phyloP scores from a whole-genome alignment of 768 basidiomycete species.

The Termitomyces sp. region DNA sequence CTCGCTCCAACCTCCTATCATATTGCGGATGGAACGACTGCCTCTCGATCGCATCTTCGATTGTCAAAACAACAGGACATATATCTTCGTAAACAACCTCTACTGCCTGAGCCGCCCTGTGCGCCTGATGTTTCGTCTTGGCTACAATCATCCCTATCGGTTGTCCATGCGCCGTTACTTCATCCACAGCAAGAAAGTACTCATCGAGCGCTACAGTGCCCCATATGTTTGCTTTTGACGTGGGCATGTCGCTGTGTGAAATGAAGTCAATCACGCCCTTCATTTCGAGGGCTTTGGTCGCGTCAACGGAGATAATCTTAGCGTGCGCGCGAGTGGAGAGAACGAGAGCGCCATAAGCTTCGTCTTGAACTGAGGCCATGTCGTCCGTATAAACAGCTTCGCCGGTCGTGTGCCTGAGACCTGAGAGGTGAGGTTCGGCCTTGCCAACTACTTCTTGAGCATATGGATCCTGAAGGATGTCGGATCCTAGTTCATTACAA shows the following conservation, averaged over 20 bases:
- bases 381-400: constrained; percentile 14
- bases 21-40: constrained; percentile 8
- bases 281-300: constrained; percentile 9
- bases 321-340: constrained; percentile 10
- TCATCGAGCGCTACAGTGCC: constrained; percentile 11
- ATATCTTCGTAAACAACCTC: constrained; percentile 10
- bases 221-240: constrained; percentile 12
- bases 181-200: constrained; percentile 11
- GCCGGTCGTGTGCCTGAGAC: constrained; percentile 12
- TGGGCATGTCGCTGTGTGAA: constrained; percentile 9
- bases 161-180: constrained; percentile 8
- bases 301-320: constrained; percentile 11
- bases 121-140: constrained; percentile 9
- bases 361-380: constrained; percentile 7
- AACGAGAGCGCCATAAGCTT: constrained; percentile 10
- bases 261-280: constrained; percentile 7
- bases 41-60: constrained; percentile 12
- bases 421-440: constrained; percentile 11
- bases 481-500: not conserved
- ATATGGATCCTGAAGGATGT: constrained; percentile 9
- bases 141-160: constrained; percentile 14
- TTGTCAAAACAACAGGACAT: constrained; percentile 7
- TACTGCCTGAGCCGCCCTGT: constrained; percentile 8
- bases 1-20: constrained; percentile 9
- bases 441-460: constrained; percentile 14